phyloP scores from a whole-genome alignment of 441 rosid species.

The Adansonia grandidieri region DNA sequence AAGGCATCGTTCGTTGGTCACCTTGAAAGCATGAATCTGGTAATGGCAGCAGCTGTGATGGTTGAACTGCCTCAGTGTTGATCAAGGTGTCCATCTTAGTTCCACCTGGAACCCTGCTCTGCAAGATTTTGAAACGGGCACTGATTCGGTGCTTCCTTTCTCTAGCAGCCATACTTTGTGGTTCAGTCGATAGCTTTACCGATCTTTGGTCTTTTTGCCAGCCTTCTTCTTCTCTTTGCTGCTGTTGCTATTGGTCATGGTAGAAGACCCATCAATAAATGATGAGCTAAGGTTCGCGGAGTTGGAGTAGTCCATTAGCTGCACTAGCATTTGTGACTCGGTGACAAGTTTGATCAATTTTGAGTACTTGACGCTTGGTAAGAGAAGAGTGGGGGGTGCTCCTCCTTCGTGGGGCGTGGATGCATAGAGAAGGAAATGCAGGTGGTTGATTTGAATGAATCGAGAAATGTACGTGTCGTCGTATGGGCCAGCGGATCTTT shows the following conservation, averaged over 20 bases:
- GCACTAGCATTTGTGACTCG: background rate
- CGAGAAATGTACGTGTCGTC: conserved; percentile 32
- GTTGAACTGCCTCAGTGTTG: conserved; percentile 21
- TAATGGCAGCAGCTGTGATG: conserved; percentile 20
- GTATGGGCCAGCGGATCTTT: conserved; percentile 45
- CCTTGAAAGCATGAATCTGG: conserved; percentile 33
- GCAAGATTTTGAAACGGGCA: conserved; percentile 78
- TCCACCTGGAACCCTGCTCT: conserved; percentile 85
- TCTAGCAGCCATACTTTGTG: conserved; percentile 90
- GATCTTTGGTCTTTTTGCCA: conserved; percentile 32
- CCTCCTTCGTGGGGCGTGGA: background rate
- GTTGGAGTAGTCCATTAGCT: conserved; percentile 33
- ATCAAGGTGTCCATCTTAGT: conserved; percentile 74
- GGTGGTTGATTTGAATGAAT: conserved; percentile 19
- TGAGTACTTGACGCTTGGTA: background rate
- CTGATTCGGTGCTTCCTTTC: conserved; percentile 83
- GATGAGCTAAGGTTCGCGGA: conserved; percentile 34
- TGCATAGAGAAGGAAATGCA: conserved; percentile 27
- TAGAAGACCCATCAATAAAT: conserved; percentile 40
- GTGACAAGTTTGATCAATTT: background rate
- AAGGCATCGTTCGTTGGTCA: conserved; percentile 25
- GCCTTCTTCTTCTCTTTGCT: conserved; percentile 35
- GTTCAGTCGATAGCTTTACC: conserved; percentile 72
- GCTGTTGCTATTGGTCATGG: conserved; percentile 31
- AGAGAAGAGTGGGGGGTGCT: background rate